Percentiles rank a stretch among this genome's conserved stretches.
phyloP scores from a whole-genome alignment of 192 early-diverging fungal species.

The Podochytrium sp. region DNA sequence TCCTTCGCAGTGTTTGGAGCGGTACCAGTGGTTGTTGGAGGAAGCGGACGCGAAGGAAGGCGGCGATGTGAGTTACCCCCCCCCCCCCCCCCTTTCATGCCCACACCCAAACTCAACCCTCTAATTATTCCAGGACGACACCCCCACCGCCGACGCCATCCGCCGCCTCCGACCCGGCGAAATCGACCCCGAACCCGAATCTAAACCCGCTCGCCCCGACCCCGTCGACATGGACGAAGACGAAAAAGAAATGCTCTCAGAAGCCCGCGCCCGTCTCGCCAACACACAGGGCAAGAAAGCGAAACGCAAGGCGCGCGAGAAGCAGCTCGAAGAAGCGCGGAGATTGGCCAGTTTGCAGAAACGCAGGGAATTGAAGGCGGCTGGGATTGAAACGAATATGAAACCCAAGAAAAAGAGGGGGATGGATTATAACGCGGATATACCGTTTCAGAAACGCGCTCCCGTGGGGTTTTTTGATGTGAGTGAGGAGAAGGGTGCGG shows the following conservation, averaged over 20 bases:
- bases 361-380: slow-evolving; percentile 92
- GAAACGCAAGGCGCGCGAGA: slow-evolving; percentile 97
- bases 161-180: slow-evolving; percentile 89
- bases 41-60: slow-evolving; percentile 89
- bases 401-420: slow-evolving; percentile 64
- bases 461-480: slow-evolving; percentile 93
- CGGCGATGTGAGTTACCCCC: slow-evolving; percentile 28
- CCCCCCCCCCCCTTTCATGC: background rate
- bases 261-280: slow-evolving; percentile 96
- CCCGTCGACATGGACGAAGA: slow-evolving; percentile 98
- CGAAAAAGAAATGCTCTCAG: slow-evolving; percentile 99
- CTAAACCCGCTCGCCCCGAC: slow-evolving; percentile 95
- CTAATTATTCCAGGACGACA: slow-evolving; percentile 58
- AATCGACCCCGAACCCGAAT: slow-evolving; percentile 96
- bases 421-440: slow-evolving; percentile 96
- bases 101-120: background rate
- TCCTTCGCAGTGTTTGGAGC: slow-evolving; percentile 93
- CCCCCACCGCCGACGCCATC: slow-evolving; percentile 82
- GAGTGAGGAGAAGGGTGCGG: slow-evolving; percentile 77
- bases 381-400: slow-evolving; percentile 80
- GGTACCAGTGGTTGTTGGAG: slow-evolving; percentile 94
- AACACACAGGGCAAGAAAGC: slow-evolving; percentile 99
- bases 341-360: slow-evolving; percentile 91
- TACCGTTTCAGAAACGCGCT: slow-evolving; percentile 89
- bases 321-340: slow-evolving; percentile 94